Conservation (phyloP, 768 basidiomycete species). For the Phanerodontia chrysosporium region DNA sequence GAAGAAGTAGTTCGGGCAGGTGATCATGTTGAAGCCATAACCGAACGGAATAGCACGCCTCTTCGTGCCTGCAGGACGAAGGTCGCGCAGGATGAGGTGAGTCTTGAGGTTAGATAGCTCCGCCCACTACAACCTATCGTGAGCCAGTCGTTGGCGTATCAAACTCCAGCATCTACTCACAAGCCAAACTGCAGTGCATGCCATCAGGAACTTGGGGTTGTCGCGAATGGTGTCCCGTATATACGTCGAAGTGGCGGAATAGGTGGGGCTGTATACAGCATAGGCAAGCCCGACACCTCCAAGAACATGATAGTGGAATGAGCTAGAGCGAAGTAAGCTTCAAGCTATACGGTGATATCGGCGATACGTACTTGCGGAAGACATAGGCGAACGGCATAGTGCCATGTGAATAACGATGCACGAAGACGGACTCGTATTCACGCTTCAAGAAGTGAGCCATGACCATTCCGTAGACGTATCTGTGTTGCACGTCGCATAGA, state of each 20-base stretch:
- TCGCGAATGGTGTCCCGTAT: constrained; percentile 60
- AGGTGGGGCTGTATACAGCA: constrained; percentile 79
- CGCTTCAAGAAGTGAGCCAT: constrained; percentile 89
- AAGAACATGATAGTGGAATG: constrained; percentile 82
- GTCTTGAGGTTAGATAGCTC: constrained; percentile 82
- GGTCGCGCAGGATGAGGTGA: constrained; percentile 76
- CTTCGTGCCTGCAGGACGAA: constrained; percentile 78
- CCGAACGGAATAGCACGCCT: constrained; percentile 87
- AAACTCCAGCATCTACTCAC: constrained; percentile 43
- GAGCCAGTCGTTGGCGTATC: neutral
- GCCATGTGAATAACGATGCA: constrained; percentile 93
- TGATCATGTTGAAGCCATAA: constrained; percentile 84
- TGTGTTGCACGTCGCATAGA: constrained; percentile 17
- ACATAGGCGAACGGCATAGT: constrained; percentile 88
- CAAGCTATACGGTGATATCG: constrained; percentile 2
- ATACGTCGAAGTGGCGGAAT: constrained; percentile 59
- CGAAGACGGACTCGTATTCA: constrained; percentile 86
- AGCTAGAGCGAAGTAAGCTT: constrained; percentile 43
- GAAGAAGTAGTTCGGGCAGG: constrained; percentile 93
- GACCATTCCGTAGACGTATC: constrained; percentile 70
- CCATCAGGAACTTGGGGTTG: constrained; percentile 63
- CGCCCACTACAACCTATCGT: constrained; percentile 51
- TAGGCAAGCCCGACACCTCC: constrained; percentile 76
- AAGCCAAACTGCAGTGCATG: constrained; percentile 64
- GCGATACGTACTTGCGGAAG: constrained; percentile 76